Conservation (phyloP, 192 early-diverging fungal genomes). For the Linnemannia hyalina region DNA sequence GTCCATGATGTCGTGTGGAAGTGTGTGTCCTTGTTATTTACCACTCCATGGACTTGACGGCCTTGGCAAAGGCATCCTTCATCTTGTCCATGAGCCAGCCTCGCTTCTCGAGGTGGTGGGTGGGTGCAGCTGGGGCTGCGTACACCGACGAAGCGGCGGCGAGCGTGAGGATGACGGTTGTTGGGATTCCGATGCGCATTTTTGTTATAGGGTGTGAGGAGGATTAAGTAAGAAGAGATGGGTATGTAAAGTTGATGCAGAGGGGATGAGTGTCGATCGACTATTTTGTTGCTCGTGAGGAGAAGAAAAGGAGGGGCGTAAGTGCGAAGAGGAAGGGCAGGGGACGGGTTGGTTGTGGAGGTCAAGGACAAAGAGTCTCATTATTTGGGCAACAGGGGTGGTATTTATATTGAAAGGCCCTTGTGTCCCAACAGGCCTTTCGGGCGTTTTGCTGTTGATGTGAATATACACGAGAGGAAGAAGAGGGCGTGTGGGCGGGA, state of each 20-base stretch:
- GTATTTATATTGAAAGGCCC: slow-evolving; percentile 20
- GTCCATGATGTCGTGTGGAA: no score
- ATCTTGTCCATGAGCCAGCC: slow-evolving; percentile 39
- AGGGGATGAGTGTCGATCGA: slow-evolving; percentile 3
- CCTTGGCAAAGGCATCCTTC: slow-evolving; percentile 35
- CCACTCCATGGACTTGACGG: slow-evolving; percentile 43
- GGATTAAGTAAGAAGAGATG: neutral
- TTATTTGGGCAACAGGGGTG: neutral
- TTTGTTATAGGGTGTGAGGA: neutral
- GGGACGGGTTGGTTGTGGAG: slow-evolving; percentile 11
- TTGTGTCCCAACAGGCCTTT: neutral
- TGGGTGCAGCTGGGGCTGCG: slow-evolving; percentile 30
- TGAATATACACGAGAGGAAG: neutral
- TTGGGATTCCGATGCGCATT: slow-evolving; percentile 38
- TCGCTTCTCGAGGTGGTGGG: slow-evolving; percentile 38
- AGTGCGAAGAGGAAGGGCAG: neutral
- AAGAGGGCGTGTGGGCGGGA: neutral
- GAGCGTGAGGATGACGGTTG: slow-evolving; percentile 36
- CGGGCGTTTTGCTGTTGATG: neutral
- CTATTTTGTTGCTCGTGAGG: neutral
- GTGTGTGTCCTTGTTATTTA: no score
- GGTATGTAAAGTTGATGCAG: neutral
- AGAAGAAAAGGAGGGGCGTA: neutral
- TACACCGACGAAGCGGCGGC: slow-evolving; percentile 38
- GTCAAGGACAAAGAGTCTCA: slow-evolving; percentile 40